Evolutionary conservation across 176 grass and related monocot species (phyloP).

Genomic region (Tillandsia leiboldiana): DNA sequence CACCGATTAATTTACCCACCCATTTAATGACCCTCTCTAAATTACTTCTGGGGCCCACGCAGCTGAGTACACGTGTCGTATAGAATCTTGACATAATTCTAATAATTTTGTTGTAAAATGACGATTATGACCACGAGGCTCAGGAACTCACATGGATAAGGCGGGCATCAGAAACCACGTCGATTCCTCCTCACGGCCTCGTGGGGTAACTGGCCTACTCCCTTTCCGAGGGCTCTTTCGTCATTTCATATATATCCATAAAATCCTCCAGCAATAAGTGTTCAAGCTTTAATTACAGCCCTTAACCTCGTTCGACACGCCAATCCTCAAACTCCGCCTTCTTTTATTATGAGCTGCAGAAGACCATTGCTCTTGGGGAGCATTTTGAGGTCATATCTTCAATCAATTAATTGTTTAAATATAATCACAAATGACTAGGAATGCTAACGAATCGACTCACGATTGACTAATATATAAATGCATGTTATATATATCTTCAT

Average conservation of each 20-base stretch:
- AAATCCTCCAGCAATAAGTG: too few species aligned
- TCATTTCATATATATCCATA: background rate
- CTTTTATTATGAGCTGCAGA: too few species aligned
- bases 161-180: background rate
- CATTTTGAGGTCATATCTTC: too few species aligned
- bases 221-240: conserved; percentile 4
- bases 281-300: too few species aligned
- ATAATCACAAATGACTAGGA: too few species aligned
- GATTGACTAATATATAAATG: too few species aligned
- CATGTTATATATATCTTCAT: too few species aligned
- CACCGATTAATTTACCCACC: background rate
- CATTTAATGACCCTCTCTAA: background rate
- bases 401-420: too few species aligned
- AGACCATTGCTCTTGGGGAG: too few species aligned
- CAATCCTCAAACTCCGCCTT: too few species aligned
- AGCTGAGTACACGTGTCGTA: conserved; percentile 14
- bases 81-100: background rate
- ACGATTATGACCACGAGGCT: background rate
- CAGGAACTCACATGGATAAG: conserved; percentile 3
- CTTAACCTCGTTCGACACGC: too few species aligned
- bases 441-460: too few species aligned
- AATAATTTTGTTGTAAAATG: background rate
- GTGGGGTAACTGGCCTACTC: conserved; percentile 2
- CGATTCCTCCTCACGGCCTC: background rate
- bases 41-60: conserved; percentile 16